Percentiles rank a stretch among this genome's conserved stretches.
Evolutionary conservation across 345 rosid genomes (phyloP).

Genomic region (Brassica nigra): DNA sequence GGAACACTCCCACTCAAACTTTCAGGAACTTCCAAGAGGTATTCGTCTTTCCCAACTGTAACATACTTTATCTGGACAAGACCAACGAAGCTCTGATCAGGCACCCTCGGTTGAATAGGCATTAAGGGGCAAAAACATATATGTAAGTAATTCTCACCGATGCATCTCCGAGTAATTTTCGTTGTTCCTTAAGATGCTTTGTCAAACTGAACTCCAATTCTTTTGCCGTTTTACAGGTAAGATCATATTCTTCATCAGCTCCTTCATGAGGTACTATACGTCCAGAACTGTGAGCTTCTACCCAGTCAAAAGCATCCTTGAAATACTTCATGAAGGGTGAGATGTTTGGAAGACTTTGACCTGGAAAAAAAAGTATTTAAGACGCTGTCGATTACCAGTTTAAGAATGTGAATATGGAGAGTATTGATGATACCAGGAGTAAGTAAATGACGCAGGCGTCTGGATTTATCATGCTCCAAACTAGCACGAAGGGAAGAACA

Average conservation of each 20-base stretch:
- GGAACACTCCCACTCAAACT: slow-evolving; percentile 73
- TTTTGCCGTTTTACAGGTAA: slow-evolving; percentile 58
- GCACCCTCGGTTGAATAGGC: slow-evolving; percentile 9
- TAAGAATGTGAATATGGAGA: slow-evolving; percentile 14
- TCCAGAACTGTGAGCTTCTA: slow-evolving; percentile 81
- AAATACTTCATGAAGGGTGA: slow-evolving; percentile 65
- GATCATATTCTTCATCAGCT: slow-evolving; percentile 77
- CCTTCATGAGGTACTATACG: slow-evolving; percentile 89
- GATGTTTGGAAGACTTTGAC: slow-evolving; percentile 66
- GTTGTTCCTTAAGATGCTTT: slow-evolving; percentile 86
- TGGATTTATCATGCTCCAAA: slow-evolving; percentile 68
- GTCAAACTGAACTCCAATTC: slow-evolving; percentile 64
- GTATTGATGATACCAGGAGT: slow-evolving; percentile 60
- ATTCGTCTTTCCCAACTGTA: slow-evolving; percentile 86
- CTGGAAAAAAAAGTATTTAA: slow-evolving; percentile 48
- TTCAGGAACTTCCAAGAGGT: slow-evolving; percentile 89
- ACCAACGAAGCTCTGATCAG: slow-evolving; percentile 35
- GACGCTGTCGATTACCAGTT: slow-evolving; percentile 21
- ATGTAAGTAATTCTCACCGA: slow-evolving; percentile 55
- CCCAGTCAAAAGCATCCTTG: slow-evolving; percentile 96
- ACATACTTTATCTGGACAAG: slow-evolving; percentile 75
- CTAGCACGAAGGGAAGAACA: slow-evolving; percentile 69
- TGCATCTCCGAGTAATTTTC: slow-evolving; percentile 72
- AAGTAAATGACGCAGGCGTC: slow-evolving; percentile 63
- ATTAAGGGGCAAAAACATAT: slow-evolving; percentile 22